A percentile compares a stretch with the other conserved stretches of the same genome.
phyloP scores from a whole-genome alignment of 257 asterid species.

The Leptodermis oblonga region DNA sequence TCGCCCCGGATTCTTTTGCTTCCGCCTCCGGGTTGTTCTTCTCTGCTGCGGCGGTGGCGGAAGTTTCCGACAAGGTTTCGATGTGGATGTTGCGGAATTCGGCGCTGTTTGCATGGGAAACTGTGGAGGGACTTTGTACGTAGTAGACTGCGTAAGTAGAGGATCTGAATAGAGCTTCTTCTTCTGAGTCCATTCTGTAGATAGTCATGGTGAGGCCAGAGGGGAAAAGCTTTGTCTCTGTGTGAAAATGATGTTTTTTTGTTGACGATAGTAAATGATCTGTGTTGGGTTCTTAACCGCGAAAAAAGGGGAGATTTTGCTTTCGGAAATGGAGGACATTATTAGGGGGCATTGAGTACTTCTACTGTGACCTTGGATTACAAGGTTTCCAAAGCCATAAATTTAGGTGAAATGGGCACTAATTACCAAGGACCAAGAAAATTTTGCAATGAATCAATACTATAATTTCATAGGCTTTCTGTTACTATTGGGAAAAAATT shows the following conservation, averaged over 20 bases:
- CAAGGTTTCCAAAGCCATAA: slow-evolving; percentile 3
- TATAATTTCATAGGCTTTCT: no score
- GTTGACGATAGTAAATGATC: not conserved
- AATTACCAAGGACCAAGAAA: no score
- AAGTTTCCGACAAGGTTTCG: slow-evolving; percentile 13
- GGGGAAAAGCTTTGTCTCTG: no score
- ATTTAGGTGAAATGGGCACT: not conserved
- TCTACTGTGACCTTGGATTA: not conserved
- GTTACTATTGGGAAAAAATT: no score
- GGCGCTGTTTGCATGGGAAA: slow-evolving; percentile 39
- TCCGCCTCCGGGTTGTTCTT: not conserved
- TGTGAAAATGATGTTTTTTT: slow-evolving; percentile 5
- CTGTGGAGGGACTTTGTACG: slow-evolving; percentile 65
- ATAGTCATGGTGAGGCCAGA: no score
- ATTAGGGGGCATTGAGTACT: not conserved
- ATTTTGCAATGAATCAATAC: no score
- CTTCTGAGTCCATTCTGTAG: slow-evolving; percentile 46
- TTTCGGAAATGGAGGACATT: slow-evolving; percentile 26
- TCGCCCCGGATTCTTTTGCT: slow-evolving; percentile 14
- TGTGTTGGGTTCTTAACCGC: slow-evolving; percentile 30
- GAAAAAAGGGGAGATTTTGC: slow-evolving; percentile 11
- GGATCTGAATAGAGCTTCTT: slow-evolving; percentile 57
- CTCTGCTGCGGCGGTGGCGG: no score
- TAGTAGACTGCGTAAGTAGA: slow-evolving; percentile 54
- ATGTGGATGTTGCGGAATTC: slow-evolving; percentile 13